Evolutionary conservation across 2,329 filamentous ascomycete species (phyloP).

Genomic region (Curvularia lunata): DNA sequence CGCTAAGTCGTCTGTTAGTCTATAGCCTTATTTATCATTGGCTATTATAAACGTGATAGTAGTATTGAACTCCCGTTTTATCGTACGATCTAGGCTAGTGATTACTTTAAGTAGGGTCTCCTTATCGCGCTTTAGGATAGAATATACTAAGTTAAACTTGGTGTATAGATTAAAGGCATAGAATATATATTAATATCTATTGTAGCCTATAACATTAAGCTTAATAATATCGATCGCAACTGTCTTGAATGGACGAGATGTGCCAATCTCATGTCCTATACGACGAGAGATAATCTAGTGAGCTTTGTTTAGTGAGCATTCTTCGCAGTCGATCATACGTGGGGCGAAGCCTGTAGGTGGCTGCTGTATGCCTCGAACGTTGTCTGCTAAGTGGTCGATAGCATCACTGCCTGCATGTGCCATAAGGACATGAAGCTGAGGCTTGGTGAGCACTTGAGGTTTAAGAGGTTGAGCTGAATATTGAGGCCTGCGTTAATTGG

Average conservation of each 20-base stretch:
- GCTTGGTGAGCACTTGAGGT: not conserved
- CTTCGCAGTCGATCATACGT: slow-evolving; percentile 5
- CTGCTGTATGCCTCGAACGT: not conserved
- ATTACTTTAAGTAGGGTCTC: slow-evolving; percentile 12
- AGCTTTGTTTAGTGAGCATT: not conserved
- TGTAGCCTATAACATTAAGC: too few relatives aligned
- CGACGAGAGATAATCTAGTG: slow-evolving; percentile 2
- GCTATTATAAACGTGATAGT: slow-evolving; percentile 17
- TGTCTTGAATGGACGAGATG: too few relatives aligned
- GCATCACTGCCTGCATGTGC: slow-evolving; percentile 6
- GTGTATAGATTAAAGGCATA: slow-evolving; percentile 3
- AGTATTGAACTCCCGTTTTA: slow-evolving; percentile 18
- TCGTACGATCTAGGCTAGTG: slow-evolving; percentile 50
- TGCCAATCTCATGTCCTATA: slow-evolving; percentile 1
- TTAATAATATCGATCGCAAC: too few relatives aligned
- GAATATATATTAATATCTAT: too few relatives aligned
- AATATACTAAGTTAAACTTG: slow-evolving; percentile 6
- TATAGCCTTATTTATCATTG: slow-evolving; percentile 13
- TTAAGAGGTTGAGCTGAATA: slow-evolving; percentile 5
- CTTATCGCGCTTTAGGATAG: too few relatives aligned
- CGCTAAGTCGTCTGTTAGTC: slow-evolving; percentile 1
- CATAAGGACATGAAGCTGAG: slow-evolving; percentile 1
- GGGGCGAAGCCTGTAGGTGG: not conserved
- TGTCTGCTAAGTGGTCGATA: not conserved
- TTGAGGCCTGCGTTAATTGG: slow-evolving; percentile 7